phyloP scores from a whole-genome alignment of 2,329 filamentous ascomycete species.

The Fusarium clavum region DNA sequence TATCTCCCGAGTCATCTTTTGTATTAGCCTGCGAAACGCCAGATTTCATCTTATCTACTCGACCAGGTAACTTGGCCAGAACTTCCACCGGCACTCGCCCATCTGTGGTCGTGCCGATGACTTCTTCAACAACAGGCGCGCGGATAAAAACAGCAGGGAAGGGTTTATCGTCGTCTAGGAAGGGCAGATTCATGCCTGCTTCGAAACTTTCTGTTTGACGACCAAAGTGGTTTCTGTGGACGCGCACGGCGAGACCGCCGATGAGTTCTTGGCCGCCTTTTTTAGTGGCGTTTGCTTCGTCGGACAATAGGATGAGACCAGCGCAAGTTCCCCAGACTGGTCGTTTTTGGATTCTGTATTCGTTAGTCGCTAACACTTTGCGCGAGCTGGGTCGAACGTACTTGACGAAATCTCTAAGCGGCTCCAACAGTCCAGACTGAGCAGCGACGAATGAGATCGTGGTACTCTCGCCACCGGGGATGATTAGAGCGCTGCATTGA shows the following conservation, averaged over 20 bases:
- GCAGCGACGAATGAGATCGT: conserved; percentile 90
- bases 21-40: conserved; percentile 53
- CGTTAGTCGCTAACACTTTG: not conserved
- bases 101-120: conserved; percentile 61
- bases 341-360: conserved; percentile 73
- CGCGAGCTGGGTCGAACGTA: conserved; percentile 56
- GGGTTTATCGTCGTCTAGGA: conserved; percentile 61
- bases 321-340: conserved; percentile 98
- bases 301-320: conserved; percentile 89
- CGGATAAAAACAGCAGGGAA: conserved; percentile 94
- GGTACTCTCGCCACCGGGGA: conserved; percentile 95
- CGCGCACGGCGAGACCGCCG: conserved; percentile 88
- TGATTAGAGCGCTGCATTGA: conserved; percentile 82
- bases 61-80: conserved; percentile 61
- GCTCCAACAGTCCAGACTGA: conserved; percentile 83
- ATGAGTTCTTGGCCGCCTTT: conserved; percentile 93
- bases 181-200: conserved; percentile 77
- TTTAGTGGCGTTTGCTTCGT: conserved; percentile 89
- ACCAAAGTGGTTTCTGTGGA: conserved; percentile 95
- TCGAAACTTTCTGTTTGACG: conserved; percentile 94
- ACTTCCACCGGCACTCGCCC: conserved; percentile 59
- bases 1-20: conserved; percentile 71
- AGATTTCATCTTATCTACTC: conserved; percentile 53
- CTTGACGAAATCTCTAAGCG: conserved; percentile 91
- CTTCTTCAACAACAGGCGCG: conserved; percentile 89